Evolutionary conservation across 768 basidiomycete genomes (phyloP).

Genomic region (Trametes cubensis): DNA sequence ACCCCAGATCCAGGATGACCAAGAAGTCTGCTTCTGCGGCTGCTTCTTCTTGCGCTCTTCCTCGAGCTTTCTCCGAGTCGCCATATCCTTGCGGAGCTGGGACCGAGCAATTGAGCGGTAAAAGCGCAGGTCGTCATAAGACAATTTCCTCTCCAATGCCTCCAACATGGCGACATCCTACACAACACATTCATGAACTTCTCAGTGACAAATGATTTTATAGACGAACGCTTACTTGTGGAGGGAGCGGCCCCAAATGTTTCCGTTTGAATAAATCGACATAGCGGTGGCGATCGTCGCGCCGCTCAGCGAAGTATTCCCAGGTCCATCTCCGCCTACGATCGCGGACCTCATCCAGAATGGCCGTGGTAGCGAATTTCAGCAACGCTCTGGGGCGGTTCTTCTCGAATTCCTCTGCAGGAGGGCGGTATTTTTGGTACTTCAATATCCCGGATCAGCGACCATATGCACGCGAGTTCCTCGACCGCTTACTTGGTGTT

Average conservation of each 20-base stretch:
- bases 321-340: conserved; percentile 88
- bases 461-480: background rate
- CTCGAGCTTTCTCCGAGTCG: conserved; percentile 62
- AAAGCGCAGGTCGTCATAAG: conserved; percentile 95
- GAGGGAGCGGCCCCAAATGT: conserved; percentile 52
- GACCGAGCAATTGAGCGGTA: conserved; percentile 95
- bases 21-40: conserved; percentile 52
- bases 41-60: conserved; percentile 65
- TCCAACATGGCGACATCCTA: conserved; percentile 60
- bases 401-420: conserved; percentile 55
- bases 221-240: conserved; percentile 49
- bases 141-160: conserved; percentile 76
- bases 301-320: conserved; percentile 83
- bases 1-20: conserved; percentile 86
- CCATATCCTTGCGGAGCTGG: conserved; percentile 82
- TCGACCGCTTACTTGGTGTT: conserved; percentile 60
- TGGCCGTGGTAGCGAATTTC: conserved; percentile 77
- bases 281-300: conserved; percentile 86
- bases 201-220: conserved; percentile 4
- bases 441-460: conserved; percentile 34
- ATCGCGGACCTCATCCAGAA: conserved; percentile 82
- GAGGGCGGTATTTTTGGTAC: conserved; percentile 84
- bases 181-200: background rate
- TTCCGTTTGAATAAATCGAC: conserved; percentile 84
- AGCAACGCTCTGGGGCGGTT: conserved; percentile 72